Evolutionary conservation across 495 filamentous ascomycete species (phyloP).

Genomic region (Elaphomyces granulatus): DNA sequence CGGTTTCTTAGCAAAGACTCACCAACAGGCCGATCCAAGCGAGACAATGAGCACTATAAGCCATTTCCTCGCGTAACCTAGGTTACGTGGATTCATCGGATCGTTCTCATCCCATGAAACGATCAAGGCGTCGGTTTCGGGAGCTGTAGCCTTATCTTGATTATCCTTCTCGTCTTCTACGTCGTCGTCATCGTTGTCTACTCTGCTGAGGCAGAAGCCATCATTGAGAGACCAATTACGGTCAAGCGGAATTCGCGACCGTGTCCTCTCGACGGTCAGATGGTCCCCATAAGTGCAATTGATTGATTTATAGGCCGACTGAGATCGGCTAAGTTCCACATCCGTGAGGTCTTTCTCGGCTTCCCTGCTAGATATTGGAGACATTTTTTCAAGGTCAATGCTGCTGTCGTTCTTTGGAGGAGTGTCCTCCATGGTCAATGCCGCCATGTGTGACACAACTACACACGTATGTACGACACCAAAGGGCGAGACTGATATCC

Average conservation of each 20-base stretch:
- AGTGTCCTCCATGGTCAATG: too few species aligned
- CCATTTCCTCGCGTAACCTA: slow-evolving; percentile 60
- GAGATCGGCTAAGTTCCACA: too few species aligned
- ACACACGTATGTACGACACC: too few species aligned
- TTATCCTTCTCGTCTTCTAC: slow-evolving; percentile 7
- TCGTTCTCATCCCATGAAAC: slow-evolving; percentile 66
- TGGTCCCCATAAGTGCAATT: background rate
- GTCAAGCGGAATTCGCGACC: slow-evolving; percentile 9
- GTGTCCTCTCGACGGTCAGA: background rate
- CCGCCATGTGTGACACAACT: too few species aligned
- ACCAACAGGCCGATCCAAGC: slow-evolving; percentile 70
- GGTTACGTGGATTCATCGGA: slow-evolving; percentile 55
- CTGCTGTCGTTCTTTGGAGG: too few species aligned
- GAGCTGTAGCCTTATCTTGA: slow-evolving; percentile 7
- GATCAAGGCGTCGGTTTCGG: slow-evolving; percentile 38
- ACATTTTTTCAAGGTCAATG: too few species aligned
- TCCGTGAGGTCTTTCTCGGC: too few species aligned
- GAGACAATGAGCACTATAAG: slow-evolving; percentile 58
- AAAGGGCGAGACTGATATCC: too few species aligned
- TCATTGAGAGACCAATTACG: slow-evolving; percentile 46
- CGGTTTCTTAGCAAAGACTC: slow-evolving; percentile 25
- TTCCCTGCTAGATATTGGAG: too few species aligned
- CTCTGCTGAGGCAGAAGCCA: slow-evolving; percentile 36
- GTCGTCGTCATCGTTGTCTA: slow-evolving; percentile 19
- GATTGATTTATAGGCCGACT: background rate